A percentile compares a stretch with the other conserved stretches of the same genome.
Evolutionary conservation across 257 asterid genomes (phyloP).

Genomic region (Rehmannia glutinosa): DNA sequence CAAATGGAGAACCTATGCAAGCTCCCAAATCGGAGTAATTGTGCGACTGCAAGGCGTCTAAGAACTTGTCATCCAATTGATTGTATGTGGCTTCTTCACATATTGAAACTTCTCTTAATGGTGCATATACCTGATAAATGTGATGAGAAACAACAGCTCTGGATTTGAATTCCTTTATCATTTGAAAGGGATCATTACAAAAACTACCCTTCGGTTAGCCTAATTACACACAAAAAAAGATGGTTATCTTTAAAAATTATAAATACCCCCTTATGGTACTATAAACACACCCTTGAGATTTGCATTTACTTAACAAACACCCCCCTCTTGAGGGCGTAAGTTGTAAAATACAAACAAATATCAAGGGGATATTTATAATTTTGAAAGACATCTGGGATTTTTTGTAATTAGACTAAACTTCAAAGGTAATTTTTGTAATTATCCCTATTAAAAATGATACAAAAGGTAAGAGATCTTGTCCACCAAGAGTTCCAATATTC

Average conservation of each 20-base stretch:
- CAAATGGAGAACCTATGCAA: constrained; percentile 54
- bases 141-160: background rate
- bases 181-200: background rate
- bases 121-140: constrained; percentile 35
- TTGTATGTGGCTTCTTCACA: constrained; percentile 19
- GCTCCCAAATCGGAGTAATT: constrained; percentile 28
- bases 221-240: background rate
- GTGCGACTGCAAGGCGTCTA: constrained; percentile 15
- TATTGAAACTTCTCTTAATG: constrained; percentile 20
- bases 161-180: constrained; percentile 7
- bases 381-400: background rate
- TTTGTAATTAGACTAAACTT: background rate
- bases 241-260: too few species aligned
- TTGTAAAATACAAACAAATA: too few species aligned
- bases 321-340: too few species aligned
- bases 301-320: too few species aligned
- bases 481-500: background rate
- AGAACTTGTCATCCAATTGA: constrained; percentile 25
- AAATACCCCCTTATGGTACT: too few species aligned
- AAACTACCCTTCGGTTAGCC: background rate
- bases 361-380: background rate
- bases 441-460: background rate
- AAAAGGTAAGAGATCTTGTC: background rate
- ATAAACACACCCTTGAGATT: too few species aligned
- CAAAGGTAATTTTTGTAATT: background rate